Evolutionary conservation across 345 rosid species (phyloP).

Genomic region (Eucalyptus sp.): DNA sequence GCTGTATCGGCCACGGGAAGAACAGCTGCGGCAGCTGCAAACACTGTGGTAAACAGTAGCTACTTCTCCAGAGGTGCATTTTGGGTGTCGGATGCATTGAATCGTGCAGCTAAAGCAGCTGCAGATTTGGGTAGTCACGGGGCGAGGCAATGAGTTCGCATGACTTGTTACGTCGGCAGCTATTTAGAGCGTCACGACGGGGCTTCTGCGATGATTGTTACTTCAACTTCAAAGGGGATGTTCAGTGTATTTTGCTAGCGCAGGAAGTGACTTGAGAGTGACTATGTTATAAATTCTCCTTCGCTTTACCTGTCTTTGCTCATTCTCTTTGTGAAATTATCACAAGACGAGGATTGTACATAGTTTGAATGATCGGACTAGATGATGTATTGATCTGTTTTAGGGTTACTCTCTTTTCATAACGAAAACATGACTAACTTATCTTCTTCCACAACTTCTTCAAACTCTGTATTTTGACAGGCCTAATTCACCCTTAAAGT

Average conservation of each 20-base stretch:
- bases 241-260: neutral
- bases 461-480: neutral
- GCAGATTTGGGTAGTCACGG: constrained; percentile 45
- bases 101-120: constrained; percentile 55
- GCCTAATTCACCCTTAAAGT: neutral
- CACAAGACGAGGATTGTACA: neutral
- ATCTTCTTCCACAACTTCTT: neutral
- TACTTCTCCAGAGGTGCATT: constrained; percentile 73
- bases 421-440: neutral
- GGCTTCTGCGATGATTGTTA: neutral
- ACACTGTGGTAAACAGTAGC: constrained; percentile 53
- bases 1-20: constrained; percentile 63
- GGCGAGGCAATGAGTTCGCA: neutral
- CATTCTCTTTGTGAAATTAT: neutral
- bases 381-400: neutral
- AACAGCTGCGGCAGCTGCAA: constrained; percentile 57
- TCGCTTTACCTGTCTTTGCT: neutral
- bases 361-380: neutral
- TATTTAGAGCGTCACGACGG: neutral
- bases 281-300: neutral
- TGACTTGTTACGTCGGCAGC: neutral
- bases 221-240: neutral
- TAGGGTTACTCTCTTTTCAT: neutral
- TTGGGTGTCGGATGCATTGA: constrained; percentile 66
- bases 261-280: neutral